A percentile compares a stretch with the other conserved stretches of the same genome.
These are phyloP conservation scores for Hyaloscypha hepaticicola DNA, from an alignment of 495 filamentous ascomycete genomes.

Conservation along the genomic window DNA sequence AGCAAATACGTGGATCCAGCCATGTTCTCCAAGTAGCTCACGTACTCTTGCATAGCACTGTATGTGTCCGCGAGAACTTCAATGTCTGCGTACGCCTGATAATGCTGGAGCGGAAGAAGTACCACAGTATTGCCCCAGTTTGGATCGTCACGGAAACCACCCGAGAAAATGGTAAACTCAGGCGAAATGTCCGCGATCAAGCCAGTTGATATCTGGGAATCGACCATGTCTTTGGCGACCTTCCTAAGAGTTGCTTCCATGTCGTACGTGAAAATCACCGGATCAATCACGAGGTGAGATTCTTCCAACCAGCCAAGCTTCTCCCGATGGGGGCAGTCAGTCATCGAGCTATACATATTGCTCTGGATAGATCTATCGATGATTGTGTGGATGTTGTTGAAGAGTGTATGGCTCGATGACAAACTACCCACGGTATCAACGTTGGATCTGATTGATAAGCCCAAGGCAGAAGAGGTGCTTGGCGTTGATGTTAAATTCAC, in stretches of 20 bases:
- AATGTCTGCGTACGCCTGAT: constrained; percentile 3
- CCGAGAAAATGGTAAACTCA: constrained; percentile 1
- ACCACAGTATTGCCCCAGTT: constrained; percentile 4
- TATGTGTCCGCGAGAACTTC: not conserved
- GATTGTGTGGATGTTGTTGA: constrained; percentile 6
- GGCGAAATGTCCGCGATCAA: constrained; percentile 1
- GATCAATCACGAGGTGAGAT: constrained; percentile 3
- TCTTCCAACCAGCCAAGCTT: constrained; percentile 8
- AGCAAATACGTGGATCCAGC: not conserved
- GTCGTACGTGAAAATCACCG: not conserved
- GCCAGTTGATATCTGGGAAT: not conserved
- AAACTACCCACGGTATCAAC: not conserved
- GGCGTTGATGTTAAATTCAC: not conserved
- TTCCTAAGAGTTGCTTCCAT: not conserved
- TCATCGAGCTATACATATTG: constrained; percentile 1
- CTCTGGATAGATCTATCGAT: constrained; percentile 4
- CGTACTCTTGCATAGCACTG: not conserved
- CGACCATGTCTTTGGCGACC: not conserved
- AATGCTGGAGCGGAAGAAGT: not conserved
- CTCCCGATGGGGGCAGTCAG: constrained; percentile 4
- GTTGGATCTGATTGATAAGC: not conserved
- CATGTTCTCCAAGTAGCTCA: not conserved
- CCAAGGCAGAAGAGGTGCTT: not conserved
- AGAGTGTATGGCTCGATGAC: not conserved
- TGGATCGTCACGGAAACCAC: constrained; percentile 3